phyloP scores from a whole-genome alignment of 2,329 filamentous ascomycete species.

The Purpureocillium lavendulum region DNA sequence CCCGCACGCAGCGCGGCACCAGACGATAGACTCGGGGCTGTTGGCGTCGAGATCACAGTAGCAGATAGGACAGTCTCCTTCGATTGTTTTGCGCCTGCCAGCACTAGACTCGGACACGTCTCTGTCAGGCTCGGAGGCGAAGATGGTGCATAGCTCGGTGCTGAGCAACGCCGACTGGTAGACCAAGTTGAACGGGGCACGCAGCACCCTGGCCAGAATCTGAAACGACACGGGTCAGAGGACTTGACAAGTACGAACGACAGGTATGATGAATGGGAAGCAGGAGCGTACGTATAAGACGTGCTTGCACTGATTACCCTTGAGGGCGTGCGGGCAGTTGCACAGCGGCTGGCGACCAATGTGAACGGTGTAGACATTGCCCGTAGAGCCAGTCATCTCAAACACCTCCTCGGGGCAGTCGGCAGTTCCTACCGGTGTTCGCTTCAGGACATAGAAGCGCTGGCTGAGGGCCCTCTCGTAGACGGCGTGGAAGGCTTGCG shows the following conservation, averaged over 20 bases:
- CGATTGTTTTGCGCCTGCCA: constrained; percentile 36
- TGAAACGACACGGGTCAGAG: too few species aligned
- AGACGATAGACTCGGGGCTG: constrained; percentile 32
- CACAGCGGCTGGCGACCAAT: constrained; percentile 45
- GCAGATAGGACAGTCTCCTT: constrained; percentile 51
- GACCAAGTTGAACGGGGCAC: constrained; percentile 43
- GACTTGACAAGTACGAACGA: too few species aligned
- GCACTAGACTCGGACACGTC: constrained; percentile 18
- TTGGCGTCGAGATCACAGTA: constrained; percentile 35
- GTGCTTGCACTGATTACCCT: constrained; percentile 57
- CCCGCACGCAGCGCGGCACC: constrained; percentile 42
- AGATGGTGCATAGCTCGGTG: constrained; percentile 51
- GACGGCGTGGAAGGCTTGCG: constrained; percentile 24
- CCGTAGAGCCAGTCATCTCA: constrained; percentile 54
- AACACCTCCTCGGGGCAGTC: constrained; percentile 42
- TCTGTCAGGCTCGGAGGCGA: constrained; percentile 44
- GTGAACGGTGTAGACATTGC: constrained; percentile 54
- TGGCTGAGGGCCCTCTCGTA: constrained; percentile 31
- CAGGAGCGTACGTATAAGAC: constrained; percentile 41
- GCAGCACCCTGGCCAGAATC: constrained; percentile 51
- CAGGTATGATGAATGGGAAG: too few species aligned
- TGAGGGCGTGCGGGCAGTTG: constrained; percentile 44
- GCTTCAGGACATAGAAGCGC: constrained; percentile 37
- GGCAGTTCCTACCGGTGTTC: constrained; percentile 23
- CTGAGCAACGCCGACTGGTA: constrained; percentile 55